Evolutionary conservation across 306 rosid genomes (phyloP), one percentile per base, ranked within the genome.

Genomic region (Senna tora): DNA sequence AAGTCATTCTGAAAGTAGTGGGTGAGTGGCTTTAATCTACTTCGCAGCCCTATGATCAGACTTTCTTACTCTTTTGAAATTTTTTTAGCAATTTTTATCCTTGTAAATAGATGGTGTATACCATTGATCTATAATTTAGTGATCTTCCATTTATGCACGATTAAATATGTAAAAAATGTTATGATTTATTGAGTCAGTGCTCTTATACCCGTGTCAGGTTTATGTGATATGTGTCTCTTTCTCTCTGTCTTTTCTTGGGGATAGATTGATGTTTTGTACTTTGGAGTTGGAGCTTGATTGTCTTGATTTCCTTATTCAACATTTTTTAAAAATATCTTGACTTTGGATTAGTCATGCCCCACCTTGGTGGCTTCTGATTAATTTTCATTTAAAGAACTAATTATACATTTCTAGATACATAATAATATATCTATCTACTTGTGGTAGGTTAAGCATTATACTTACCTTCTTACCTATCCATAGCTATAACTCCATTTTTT

Each of bases 161-260:
- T 65, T 46, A 65, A 25, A 46, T 65, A 46, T 65, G 36, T 55
- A 11, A 25, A 22, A 55, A 55, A 25, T 22, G 15, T 45, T 65
- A 25, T 45, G 28, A 28, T 21, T n/a, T 60, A 13, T 4, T n/a
- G 9, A 6, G 64, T 13, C 32, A 10, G 6, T 55, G 61, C 32
- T n/a, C n/a, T n/a, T n/a, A n/a, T 32, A 41, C 46, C 46, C 13
- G 10, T 41, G 46, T 3, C 0, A 25, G 30, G 30, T 3, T 3
- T 41, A 56, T 32, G 6, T 22, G 11, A 5, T 3, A 1, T 25
- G 15, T 55, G 4, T 15, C 17, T 25, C 25, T 25, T 6, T 43
- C 30, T 25, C 30, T 25, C 30, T 25, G 3, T 25, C 30, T 41
- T 55, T 2, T 13, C 38, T 28, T 13, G 38, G 19, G 28, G 38